Percentiles rank a stretch among this genome's conserved stretches.
Conservation (phyloP, 164 flowering plant species). For the Dillenia suffruticosa region DNA sequence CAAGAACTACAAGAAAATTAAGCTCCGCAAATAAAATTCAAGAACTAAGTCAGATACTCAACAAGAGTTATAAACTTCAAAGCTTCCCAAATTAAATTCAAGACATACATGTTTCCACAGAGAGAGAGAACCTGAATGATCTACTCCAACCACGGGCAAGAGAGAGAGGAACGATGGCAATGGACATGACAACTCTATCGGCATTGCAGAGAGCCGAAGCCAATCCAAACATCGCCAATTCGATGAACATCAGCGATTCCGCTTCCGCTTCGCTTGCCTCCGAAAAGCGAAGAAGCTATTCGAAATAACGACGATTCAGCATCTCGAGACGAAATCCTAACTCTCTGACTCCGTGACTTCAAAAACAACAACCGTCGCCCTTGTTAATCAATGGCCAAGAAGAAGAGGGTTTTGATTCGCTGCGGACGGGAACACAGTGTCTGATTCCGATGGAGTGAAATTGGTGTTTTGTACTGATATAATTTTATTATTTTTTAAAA, state of each 20-base stretch:
- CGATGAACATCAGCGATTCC: slow-evolving; percentile 41
- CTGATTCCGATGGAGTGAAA: too few relatives aligned
- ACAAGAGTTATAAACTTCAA: too few relatives aligned
- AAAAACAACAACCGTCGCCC: too few relatives aligned
- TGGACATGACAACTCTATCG: slow-evolving; percentile 96
- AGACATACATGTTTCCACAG: not conserved
- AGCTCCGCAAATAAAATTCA: too few relatives aligned
- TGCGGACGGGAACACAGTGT: too few relatives aligned
- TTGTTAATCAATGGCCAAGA: too few relatives aligned
- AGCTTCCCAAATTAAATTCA: too few relatives aligned
- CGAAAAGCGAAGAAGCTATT: slow-evolving; percentile 8
- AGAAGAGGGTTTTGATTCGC: too few relatives aligned
- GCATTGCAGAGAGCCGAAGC: slow-evolving; percentile 89
- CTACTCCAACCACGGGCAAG: slow-evolving; percentile 71
- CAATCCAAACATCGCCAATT: slow-evolving; percentile 82
- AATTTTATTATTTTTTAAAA: too few relatives aligned
- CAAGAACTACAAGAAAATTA: too few relatives aligned
- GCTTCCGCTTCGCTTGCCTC: slow-evolving; percentile 9
- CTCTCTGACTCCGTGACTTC: not conserved
- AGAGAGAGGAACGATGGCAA: slow-evolving; percentile 88
- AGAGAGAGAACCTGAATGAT: slow-evolving; percentile 69
- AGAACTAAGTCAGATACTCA: too few relatives aligned
- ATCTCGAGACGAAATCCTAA: slow-evolving; percentile 32
- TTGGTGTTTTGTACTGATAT: too few relatives aligned
- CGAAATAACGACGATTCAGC: slow-evolving; percentile 15